Percentiles rank a stretch among this genome's conserved stretches.
Conservation (phyloP, 768 basidiomycete species). For the Rhizopogon salebrosus region DNA sequence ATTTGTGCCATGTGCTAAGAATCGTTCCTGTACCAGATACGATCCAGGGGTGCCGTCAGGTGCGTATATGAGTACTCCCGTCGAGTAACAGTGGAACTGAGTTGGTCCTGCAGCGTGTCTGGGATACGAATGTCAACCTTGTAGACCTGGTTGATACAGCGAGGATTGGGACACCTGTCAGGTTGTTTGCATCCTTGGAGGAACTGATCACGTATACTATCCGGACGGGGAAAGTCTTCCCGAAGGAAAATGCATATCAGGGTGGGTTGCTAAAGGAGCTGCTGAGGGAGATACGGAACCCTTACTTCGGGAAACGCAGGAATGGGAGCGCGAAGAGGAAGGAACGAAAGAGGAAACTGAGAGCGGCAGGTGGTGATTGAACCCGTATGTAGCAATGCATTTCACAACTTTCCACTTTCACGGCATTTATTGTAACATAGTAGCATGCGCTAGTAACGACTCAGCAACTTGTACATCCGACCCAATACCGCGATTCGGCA, state of each 20-base stretch:
- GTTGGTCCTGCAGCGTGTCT: background rate
- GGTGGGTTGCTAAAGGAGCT: slow-evolving; percentile 27
- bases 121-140: slow-evolving; percentile 25
- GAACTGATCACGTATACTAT: slow-evolving; percentile 20
- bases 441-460: background rate
- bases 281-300: slow-evolving; percentile 11
- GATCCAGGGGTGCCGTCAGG: background rate
- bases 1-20: background rate
- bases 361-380: background rate
- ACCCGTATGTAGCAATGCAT: background rate
- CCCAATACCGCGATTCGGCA: too few relatives aligned
- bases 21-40: slow-evolving; percentile 2
- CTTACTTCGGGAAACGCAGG: slow-evolving; percentile 12
- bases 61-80: background rate
- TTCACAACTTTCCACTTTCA: background rate
- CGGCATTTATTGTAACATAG: background rate
- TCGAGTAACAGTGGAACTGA: background rate
- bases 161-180: slow-evolving; percentile 10
- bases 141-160: slow-evolving; percentile 25
- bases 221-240: slow-evolving; percentile 17
- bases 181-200: slow-evolving; percentile 13
- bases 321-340: slow-evolving; percentile 17
- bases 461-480: background rate
- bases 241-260: slow-evolving; percentile 18
- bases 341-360: slow-evolving; percentile 10